Conservation (phyloP, 2,329 filamentous ascomycete genomes). For the Penicillium capsulatum region DNA sequence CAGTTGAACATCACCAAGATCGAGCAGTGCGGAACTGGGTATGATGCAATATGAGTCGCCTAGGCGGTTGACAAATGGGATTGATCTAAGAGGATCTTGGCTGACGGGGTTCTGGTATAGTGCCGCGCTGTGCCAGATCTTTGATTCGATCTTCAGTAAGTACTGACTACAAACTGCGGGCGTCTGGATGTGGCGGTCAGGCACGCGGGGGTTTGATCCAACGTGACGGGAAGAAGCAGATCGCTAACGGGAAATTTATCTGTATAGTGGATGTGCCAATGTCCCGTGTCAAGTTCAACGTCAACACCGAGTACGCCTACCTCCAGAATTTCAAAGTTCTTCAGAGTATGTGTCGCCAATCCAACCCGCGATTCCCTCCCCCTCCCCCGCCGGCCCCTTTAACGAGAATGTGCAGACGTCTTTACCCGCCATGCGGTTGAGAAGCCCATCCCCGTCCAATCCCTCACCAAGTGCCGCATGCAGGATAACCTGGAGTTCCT, state of each 20-base stretch:
- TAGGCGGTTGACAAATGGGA: background rate
- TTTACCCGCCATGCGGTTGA: slow-evolving; percentile 86
- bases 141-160: slow-evolving; percentile 90
- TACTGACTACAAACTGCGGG: slow-evolving; percentile 11
- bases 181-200: slow-evolving; percentile 2
- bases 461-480: slow-evolving; percentile 97
- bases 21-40: slow-evolving; percentile 99
- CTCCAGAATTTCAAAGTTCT: slow-evolving; percentile 98
- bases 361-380: background rate
- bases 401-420: slow-evolving; percentile 50
- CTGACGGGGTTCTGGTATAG: slow-evolving; percentile 46
- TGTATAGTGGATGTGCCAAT: slow-evolving; percentile 77
- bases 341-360: slow-evolving; percentile 63
- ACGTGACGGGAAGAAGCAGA: background rate
- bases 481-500: slow-evolving; percentile 99
- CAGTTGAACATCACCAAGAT: slow-evolving; percentile 98
- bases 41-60: slow-evolving; percentile 35
- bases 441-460: slow-evolving; percentile 81
- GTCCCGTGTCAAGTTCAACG: slow-evolving; percentile 96
- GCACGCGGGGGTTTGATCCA: background rate
- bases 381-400: slow-evolving; percentile 8
- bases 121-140: slow-evolving; percentile 92
- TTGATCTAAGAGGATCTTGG: background rate
- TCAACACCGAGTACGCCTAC: slow-evolving; percentile 94
- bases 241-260: slow-evolving; percentile 8